Percentiles rank a stretch among this genome's conserved stretches.
Evolutionary conservation across 2,329 filamentous ascomycete species (phyloP).

Genomic region (Hypoxylon sp.): DNA sequence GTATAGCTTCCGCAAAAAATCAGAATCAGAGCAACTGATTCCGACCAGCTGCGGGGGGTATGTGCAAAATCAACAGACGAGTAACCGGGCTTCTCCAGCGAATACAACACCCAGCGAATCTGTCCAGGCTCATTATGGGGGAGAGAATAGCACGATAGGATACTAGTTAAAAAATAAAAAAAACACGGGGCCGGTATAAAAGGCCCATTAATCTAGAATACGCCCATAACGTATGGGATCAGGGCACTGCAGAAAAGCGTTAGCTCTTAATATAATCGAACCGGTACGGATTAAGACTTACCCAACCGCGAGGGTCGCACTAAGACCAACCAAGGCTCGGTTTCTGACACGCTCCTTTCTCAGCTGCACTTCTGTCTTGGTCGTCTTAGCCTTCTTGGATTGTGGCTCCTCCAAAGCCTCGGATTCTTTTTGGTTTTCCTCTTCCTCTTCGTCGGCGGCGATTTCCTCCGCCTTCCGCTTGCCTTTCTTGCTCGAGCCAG

Average conservation of each 20-base stretch:
- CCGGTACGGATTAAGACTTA: constrained; percentile 67
- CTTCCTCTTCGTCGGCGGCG: constrained; percentile 74
- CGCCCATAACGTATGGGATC: constrained; percentile 67
- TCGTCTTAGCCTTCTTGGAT: constrained; percentile 85
- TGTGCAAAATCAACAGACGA: constrained; percentile 47
- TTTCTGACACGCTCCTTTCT: constrained; percentile 89
- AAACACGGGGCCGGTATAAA: constrained; percentile 9
- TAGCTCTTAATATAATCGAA: constrained; percentile 14
- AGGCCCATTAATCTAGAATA: constrained; percentile 57
- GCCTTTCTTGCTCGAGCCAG: constrained; percentile 64
- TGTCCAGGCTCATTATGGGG: constrained; percentile 16
- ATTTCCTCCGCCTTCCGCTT: constrained; percentile 85
- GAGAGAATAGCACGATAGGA: constrained; percentile 17
- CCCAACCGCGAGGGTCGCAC: constrained; percentile 90
- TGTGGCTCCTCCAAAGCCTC: constrained; percentile 62
- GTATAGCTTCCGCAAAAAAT: constrained; percentile 44
- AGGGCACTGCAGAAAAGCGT: constrained; percentile 56
- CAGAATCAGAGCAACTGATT: constrained; percentile 36
- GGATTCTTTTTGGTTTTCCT: constrained; percentile 66
- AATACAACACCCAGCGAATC: constrained; percentile 35
- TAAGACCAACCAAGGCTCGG: constrained; percentile 87
- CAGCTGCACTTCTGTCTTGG: constrained; percentile 85
- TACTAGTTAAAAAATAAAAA: constrained; percentile 29
- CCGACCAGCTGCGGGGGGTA: constrained; percentile 44
- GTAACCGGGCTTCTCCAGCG: constrained; percentile 31